These are phyloP conservation scores for Fusarium sp. DNA, from an alignment of 2,329 filamentous ascomycete species.

Conservation along the genomic window DNA sequence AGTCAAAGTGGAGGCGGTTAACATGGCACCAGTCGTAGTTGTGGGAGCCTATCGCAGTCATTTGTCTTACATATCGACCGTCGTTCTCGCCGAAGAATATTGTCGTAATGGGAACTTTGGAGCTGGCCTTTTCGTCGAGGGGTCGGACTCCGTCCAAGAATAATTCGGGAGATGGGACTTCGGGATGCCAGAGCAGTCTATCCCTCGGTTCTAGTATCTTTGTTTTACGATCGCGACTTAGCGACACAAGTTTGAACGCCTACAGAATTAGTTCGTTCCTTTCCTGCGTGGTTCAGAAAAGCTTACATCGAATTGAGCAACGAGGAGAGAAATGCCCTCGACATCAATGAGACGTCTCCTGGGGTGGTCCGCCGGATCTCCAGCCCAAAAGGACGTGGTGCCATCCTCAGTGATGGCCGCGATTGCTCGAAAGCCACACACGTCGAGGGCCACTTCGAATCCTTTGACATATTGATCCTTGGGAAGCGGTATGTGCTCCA, in stretches of 20 bases:
- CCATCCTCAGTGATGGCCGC: neutral
- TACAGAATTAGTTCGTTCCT: neutral
- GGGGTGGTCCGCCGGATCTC: neutral
- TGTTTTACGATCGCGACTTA: neutral
- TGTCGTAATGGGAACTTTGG: neutral
- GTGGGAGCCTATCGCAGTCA: neutral
- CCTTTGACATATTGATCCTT: neutral
- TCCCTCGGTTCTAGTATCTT: neutral
- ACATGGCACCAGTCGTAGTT: neutral
- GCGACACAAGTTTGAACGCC: conserved; percentile 21
- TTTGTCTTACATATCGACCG: neutral
- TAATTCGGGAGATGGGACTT: neutral
- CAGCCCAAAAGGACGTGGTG: neutral
- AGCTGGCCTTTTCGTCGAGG: fast-evolving
- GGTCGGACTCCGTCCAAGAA: neutral
- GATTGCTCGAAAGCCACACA: neutral
- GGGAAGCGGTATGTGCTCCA: neutral
- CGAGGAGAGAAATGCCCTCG: neutral
- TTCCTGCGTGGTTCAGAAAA: fast-evolving
- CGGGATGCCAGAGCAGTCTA: conserved; percentile 20
- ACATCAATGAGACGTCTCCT: neutral
- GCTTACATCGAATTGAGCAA: neutral
- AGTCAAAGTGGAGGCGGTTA: neutral
- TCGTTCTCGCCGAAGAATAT: conserved; percentile 20
- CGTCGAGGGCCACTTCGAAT: neutral